phyloP scores from a whole-genome alignment of 2,329 filamentous ascomycete genomes.

The Pseudogymnoascus sp. region DNA sequence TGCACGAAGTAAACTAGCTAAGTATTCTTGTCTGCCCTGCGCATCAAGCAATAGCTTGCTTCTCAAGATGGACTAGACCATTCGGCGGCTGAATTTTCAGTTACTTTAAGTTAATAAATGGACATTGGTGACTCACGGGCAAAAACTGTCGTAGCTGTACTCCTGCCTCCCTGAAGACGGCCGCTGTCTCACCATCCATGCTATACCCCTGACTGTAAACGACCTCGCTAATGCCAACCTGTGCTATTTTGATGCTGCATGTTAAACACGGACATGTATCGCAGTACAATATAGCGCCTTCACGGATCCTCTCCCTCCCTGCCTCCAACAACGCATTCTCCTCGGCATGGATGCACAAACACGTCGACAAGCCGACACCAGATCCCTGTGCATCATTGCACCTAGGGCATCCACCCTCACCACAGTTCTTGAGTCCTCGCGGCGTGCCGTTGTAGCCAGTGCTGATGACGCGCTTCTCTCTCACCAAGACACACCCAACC shows the following conservation, averaged over 20 bases:
- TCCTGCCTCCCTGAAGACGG: conserved; percentile 74
- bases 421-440: conserved; percentile 78
- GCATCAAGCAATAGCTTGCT: conserved; percentile 17
- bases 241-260: conserved; percentile 96
- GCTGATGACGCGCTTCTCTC: conserved; percentile 76
- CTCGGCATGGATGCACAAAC: conserved; percentile 94
- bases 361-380: conserved; percentile 72
- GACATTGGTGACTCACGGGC: conserved; percentile 48
- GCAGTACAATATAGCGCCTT: conserved; percentile 79
- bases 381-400: conserved; percentile 68
- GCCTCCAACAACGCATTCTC: conserved; percentile 95
- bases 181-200: conserved; percentile 79
- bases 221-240: conserved; percentile 91
- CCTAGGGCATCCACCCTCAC: conserved; percentile 78
- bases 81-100: conserved; percentile 45
- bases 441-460: conserved; percentile 99
- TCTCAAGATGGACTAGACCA: conserved; percentile 54
- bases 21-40: not conserved
- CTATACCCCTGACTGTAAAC: conserved; percentile 91
- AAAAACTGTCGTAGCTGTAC: conserved; percentile 81
- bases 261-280: conserved; percentile 96
- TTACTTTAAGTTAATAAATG: conserved; percentile 13
- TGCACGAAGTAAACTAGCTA: not conserved
- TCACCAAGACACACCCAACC: conserved; percentile 87
- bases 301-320: conserved; percentile 78